phyloP scores from a whole-genome alignment of 495 filamentous ascomycete species.

The Penicillium roqueforti region DNA sequence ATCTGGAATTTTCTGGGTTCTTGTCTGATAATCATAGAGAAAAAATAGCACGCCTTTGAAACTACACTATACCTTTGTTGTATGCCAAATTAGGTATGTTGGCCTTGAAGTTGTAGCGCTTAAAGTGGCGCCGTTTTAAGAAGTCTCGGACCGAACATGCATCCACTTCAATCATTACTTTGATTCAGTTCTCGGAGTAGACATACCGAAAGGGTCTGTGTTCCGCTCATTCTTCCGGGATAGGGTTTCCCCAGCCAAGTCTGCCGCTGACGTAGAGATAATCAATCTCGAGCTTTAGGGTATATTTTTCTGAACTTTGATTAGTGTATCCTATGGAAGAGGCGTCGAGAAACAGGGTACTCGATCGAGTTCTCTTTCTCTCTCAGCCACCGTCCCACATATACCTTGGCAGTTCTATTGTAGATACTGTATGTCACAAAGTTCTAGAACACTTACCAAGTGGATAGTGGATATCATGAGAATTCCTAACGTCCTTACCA shows the following conservation, averaged over 20 bases:
- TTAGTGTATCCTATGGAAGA: not conserved
- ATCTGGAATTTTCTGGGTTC: no score
- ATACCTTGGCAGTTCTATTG: not conserved
- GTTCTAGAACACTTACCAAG: constrained; percentile 1
- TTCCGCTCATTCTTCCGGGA: not conserved
- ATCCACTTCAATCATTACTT: not conserved
- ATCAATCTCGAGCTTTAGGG: not conserved
- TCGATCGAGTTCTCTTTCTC: not conserved
- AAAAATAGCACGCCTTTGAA: no score
- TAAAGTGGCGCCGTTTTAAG: not conserved
- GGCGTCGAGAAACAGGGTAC: no score
- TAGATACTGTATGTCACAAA: not conserved
- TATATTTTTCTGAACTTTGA: not conserved
- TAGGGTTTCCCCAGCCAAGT: not conserved
- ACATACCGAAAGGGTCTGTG: not conserved
- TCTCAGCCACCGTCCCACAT: not conserved
- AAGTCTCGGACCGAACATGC: not conserved
- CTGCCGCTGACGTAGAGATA: not conserved
- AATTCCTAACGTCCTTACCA: not conserved
- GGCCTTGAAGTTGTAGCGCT: not conserved
- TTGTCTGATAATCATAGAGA: no score
- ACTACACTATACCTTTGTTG: no score
- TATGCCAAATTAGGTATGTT: not conserved
- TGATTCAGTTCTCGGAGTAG: not conserved
- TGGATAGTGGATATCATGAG: not conserved